Percentiles rank a stretch among this genome's conserved stretches.
Evolutionary conservation across 306 rosid genomes (phyloP).

Genomic region (Dicorynia guianensis): DNA sequence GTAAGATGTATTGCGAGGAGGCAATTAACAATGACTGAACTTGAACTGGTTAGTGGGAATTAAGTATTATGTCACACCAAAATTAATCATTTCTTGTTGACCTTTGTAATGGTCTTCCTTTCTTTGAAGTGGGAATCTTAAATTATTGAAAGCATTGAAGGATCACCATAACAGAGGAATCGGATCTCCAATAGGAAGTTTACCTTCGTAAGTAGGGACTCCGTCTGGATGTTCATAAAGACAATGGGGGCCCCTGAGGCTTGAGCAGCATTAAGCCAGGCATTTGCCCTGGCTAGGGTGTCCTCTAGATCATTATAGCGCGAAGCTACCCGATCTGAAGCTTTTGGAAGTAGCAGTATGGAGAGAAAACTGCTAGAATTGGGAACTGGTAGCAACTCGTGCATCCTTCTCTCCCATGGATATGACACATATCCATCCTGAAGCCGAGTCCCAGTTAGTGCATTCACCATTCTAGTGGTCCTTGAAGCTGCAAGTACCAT

Average conservation of each 20-base stretch:
- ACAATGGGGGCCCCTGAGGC: slow-evolving; percentile 84
- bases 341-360: slow-evolving; percentile 82
- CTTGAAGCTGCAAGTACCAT: slow-evolving; percentile 69
- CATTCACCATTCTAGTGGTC: slow-evolving; percentile 74
- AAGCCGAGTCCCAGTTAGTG: slow-evolving; percentile 58
- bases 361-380: slow-evolving; percentile 78
- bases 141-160: too few relatives aligned
- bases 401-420: slow-evolving; percentile 92
- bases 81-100: background rate
- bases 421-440: slow-evolving; percentile 93
- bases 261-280: slow-evolving; percentile 90
- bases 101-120: too few relatives aligned
- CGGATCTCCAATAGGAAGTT: background rate
- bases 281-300: slow-evolving; percentile 88
- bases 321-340: slow-evolving; percentile 73
- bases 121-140: too few relatives aligned
- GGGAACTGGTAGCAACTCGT: slow-evolving; percentile 77
- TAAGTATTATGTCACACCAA: background rate
- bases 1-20: too few relatives aligned
- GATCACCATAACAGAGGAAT: too few relatives aligned
- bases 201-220: slow-evolving; percentile 94
- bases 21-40: background rate
- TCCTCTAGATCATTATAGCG: slow-evolving; percentile 92
- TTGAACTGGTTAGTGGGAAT: too few relatives aligned
- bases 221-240: slow-evolving; percentile 91